Conservation (phyloP, 1,139 yeast species). For the Hyphopichia pseudoburtonii region DNA sequence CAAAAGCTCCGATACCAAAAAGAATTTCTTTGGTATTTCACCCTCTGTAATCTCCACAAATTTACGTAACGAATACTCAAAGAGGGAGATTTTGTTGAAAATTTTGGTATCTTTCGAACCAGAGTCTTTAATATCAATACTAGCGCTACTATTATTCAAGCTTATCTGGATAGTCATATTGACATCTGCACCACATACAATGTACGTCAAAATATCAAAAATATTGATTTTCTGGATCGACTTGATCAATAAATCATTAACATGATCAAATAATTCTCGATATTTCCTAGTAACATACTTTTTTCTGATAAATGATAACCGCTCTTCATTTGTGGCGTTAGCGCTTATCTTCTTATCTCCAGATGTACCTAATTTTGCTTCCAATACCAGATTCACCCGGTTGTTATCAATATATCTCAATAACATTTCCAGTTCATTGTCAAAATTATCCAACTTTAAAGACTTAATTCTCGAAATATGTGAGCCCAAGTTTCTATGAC, state of each 20-base stretch:
- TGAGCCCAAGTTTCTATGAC: slow-evolving; percentile 54
- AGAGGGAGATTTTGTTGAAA: slow-evolving; percentile 36
- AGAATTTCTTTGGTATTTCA: slow-evolving; percentile 27
- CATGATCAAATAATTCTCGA: slow-evolving; percentile 22
- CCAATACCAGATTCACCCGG: slow-evolving; percentile 38
- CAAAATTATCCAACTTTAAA: slow-evolving; percentile 50
- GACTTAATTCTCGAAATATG: slow-evolving; percentile 52
- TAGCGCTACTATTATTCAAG: slow-evolving; percentile 11
- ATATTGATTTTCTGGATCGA: slow-evolving; percentile 55
- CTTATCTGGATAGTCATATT: slow-evolving; percentile 36
- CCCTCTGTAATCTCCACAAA: slow-evolving; percentile 31
- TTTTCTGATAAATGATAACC: slow-evolving; percentile 44
- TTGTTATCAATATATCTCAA: slow-evolving; percentile 43
- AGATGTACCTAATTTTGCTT: slow-evolving; percentile 15
- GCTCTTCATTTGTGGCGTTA: slow-evolving; percentile 40
- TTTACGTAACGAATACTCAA: slow-evolving; percentile 62
- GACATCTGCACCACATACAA: slow-evolving; percentile 53
- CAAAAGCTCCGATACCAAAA: slow-evolving; percentile 74
- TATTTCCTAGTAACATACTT: slow-evolving; percentile 51
- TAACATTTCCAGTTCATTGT: slow-evolving; percentile 38
- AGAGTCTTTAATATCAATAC: slow-evolving; percentile 14
- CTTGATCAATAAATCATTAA: slow-evolving; percentile 31
- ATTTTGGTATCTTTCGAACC: slow-evolving; percentile 17
- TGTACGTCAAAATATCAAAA: slow-evolving; percentile 41
- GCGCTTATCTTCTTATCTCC: slow-evolving; percentile 7